Conservation (phyloP, 1,284 basidiomycete genomes). For the Mycocalia duriaeana region DNA sequence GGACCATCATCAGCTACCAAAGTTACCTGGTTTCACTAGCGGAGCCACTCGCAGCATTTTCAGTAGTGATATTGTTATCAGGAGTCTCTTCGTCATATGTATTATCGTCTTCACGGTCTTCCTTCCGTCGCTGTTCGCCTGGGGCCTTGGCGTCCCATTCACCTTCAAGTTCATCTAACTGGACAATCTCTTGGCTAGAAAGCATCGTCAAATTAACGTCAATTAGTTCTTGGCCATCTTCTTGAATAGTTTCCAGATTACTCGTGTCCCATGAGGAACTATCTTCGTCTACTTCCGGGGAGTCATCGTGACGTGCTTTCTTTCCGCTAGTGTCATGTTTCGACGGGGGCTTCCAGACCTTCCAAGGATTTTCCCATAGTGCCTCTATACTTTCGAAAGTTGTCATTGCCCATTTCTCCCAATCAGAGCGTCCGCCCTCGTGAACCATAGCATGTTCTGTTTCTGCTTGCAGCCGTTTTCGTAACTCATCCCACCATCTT, state of each 20-base stretch:
- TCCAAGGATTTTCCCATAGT: constrained; percentile 60
- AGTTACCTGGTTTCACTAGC: too few relatives aligned
- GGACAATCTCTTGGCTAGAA: constrained; percentile 45
- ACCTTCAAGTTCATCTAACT: constrained; percentile 38
- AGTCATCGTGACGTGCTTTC: too few relatives aligned
- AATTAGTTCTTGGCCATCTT: constrained; percentile 23
- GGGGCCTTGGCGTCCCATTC: constrained; percentile 25
- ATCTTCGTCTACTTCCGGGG: constrained; percentile 2
- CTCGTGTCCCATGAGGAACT: constrained; percentile 15
- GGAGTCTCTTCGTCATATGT: too few relatives aligned
- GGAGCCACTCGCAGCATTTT: too few relatives aligned
- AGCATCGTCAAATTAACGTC: constrained; percentile 55
- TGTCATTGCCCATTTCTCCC: constrained; percentile 71
- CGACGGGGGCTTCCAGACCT: constrained; percentile 57
- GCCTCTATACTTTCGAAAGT: constrained; percentile 83
- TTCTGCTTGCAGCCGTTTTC: constrained; percentile 47
- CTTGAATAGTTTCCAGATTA: constrained; percentile 7
- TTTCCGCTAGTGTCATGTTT: constrained; percentile 1
- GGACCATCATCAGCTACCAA: too few relatives aligned
- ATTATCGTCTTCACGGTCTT: not conserved
- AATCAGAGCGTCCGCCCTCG: constrained; percentile 24
- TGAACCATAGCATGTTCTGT: constrained; percentile 35
- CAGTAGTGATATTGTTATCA: too few relatives aligned
- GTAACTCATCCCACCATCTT: constrained; percentile 65
- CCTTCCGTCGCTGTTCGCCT: constrained; percentile 20